Percentiles rank a stretch among this genome's conserved stretches.
phyloP scores from a whole-genome alignment of 352 stramenopile genomes.

The Phytophthora megakarya region DNA sequence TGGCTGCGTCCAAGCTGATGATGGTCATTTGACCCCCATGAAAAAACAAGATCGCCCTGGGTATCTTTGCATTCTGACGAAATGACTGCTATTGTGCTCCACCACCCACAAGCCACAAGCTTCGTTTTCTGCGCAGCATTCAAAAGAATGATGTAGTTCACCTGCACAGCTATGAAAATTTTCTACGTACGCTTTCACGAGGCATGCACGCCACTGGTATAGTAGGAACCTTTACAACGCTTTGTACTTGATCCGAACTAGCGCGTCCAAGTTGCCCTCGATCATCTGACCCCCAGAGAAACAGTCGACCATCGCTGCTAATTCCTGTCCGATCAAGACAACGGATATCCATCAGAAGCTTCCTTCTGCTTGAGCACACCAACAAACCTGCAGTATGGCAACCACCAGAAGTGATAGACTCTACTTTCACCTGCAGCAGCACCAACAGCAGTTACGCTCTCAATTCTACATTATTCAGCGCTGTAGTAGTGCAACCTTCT shows the following conservation, averaged over 20 bases:
- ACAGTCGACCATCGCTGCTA: conserved; percentile 41
- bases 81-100: conserved; percentile 58
- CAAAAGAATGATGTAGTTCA: not conserved
- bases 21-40: conserved; percentile 64
- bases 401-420: conserved; percentile 57
- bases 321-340: conserved; percentile 31
- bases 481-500: conserved; percentile 15
- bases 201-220: conserved; percentile 16
- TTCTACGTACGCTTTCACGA: conserved; percentile 18
- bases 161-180: not conserved
- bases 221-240: conserved; percentile 4
- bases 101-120: conserved; percentile 76
- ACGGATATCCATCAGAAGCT: not conserved
- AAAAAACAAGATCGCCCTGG: conserved; percentile 36
- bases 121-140: conserved; percentile 28
- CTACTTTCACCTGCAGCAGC: conserved; percentile 32
- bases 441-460: not conserved
- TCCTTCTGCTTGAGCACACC: not conserved
- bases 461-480: not conserved
- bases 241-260: conserved; percentile 12
- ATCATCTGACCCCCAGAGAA: conserved; percentile 74
- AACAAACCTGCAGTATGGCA: conserved; percentile 72
- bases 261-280: conserved; percentile 47
- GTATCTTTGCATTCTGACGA: conserved; percentile 9
- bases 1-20: conserved; percentile 48